Conservation (phyloP, 257 asterid genomes). For the Plantago major region DNA sequence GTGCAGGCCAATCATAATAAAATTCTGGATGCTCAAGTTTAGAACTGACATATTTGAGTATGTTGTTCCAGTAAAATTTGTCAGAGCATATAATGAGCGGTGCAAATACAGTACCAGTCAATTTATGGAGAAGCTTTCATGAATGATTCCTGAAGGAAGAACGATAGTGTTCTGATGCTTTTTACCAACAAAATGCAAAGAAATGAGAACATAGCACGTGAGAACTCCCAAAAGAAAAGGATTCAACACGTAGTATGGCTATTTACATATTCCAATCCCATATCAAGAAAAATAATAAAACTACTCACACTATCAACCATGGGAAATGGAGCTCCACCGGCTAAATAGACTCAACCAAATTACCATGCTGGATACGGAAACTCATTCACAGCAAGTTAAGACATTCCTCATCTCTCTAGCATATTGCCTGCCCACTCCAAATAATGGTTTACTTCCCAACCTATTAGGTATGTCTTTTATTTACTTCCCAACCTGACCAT, state of each 20-base stretch:
- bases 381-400: neutral
- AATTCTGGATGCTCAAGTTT: neutral
- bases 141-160: neutral
- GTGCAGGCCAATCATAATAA: neutral
- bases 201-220: too few species aligned
- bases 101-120: too few species aligned
- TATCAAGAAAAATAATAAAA: neutral
- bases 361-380: neutral
- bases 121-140: neutral
- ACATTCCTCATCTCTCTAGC: neutral
- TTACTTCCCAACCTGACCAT: too few species aligned
- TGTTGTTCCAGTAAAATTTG: neutral
- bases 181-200: neutral
- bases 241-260: constrained; percentile 2
- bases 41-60: neutral
- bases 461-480: too few species aligned
- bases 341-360: neutral
- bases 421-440: constrained; percentile 4
- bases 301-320: too few species aligned
- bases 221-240: neutral
- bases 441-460: neutral
- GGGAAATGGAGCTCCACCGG: neutral
- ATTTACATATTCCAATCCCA: neutral
- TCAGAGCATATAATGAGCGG: neutral
- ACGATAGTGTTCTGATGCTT: neutral